These are phyloP conservation scores for Suillus americanus DNA, from an alignment of 768 basidiomycete species.

Conservation along the genomic window DNA sequence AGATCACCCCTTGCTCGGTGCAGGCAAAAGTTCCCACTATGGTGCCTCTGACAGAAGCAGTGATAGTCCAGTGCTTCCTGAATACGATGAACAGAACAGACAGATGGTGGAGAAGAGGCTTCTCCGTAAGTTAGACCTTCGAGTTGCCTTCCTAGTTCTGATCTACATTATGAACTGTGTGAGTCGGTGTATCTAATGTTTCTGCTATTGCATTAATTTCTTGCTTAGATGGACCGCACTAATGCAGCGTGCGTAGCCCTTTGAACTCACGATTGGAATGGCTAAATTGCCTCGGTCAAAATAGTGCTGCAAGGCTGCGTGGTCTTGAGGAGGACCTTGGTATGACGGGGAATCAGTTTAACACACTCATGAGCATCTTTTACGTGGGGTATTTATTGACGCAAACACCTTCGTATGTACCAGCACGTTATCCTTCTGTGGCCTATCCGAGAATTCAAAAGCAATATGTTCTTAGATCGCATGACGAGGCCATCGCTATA, in stretches of 20 bases:
- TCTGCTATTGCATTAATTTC: constrained; percentile 2
- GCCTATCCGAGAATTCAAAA: constrained; percentile 23
- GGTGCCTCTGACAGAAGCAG: not conserved
- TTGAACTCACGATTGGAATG: not conserved
- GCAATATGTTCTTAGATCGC: constrained; percentile 67
- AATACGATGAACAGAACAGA: constrained; percentile 21
- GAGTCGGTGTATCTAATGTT: constrained; percentile 14
- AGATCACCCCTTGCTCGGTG: not conserved
- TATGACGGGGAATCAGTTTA: constrained; percentile 59
- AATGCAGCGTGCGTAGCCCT: constrained; percentile 51
- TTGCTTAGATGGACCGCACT: constrained; percentile 61
- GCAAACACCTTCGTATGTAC: constrained; percentile 68
- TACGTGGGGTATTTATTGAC: constrained; percentile 72
- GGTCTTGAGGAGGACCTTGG: constrained; percentile 70
- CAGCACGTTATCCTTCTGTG: not conserved
- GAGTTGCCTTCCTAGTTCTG: constrained; percentile 43
- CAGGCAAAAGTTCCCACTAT: not conserved
- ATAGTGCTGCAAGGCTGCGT: constrained; percentile 61
- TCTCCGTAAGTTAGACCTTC: constrained; percentile 41
- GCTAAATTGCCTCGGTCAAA: constrained; percentile 20
- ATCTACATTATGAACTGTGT: constrained; percentile 50
- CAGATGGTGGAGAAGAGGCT: constrained; percentile 46
- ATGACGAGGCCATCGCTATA: constrained; percentile 67
- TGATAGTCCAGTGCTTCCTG: not conserved
- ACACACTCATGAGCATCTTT: constrained; percentile 64